Percentiles rank a stretch among this genome's conserved stretches.
Evolutionary conservation across 805 yeast genomes (phyloP).

Genomic region (Saturnispora sekii): DNA sequence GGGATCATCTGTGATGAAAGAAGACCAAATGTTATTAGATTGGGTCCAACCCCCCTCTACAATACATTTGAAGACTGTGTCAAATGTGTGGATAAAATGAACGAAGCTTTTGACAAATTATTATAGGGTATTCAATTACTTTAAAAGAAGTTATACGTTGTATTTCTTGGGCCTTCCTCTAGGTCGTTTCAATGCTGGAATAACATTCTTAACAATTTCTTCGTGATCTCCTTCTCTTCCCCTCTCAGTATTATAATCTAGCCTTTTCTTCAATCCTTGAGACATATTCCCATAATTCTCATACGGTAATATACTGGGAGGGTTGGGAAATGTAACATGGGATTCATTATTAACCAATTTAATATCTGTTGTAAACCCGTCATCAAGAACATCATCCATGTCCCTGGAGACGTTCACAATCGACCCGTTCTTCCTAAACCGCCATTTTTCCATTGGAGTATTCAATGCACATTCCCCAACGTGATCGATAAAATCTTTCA

Average conservation of each 20-base stretch:
- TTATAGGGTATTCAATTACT: neutral
- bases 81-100: constrained; percentile 25
- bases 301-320: neutral
- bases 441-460: constrained; percentile 28
- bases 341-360: neutral
- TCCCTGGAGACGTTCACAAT: constrained; percentile 23
- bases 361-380: neutral
- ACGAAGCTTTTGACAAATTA: constrained; percentile 1
- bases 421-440: constrained; percentile 25
- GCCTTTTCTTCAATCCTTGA: constrained; percentile 2
- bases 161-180: constrained; percentile 14
- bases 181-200: constrained; percentile 10
- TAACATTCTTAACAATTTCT: constrained; percentile 2
- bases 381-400: constrained; percentile 6
- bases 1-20: constrained; percentile 85
- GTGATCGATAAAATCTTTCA: constrained; percentile 54
- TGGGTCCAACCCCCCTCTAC: constrained; percentile 84
- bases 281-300: neutral
- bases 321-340: neutral
- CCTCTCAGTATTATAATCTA: neutral
- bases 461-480: constrained; percentile 49
- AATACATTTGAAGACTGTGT: constrained; percentile 62
- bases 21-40: constrained; percentile 78
- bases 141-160: neutral
- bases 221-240: neutral